phyloP scores from a whole-genome alignment of 371 early-diverging fungal species.

The Actinomortierella ambigua region DNA sequence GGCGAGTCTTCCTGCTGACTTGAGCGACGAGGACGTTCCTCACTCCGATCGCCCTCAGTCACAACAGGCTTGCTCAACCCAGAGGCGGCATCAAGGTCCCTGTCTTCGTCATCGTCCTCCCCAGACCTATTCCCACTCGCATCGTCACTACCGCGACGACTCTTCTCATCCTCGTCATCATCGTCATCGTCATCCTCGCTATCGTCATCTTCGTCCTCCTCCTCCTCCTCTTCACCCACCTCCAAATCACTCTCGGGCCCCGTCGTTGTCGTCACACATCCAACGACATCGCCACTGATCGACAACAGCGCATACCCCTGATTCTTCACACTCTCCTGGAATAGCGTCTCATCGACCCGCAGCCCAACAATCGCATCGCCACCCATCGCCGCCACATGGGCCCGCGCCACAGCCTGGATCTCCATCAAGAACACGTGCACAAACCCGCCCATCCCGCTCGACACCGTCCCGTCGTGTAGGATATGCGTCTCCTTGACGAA shows the following conservation, averaged over 20 bases:
- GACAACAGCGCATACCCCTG: conserved; percentile 67
- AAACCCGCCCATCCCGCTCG: conserved; percentile 61
- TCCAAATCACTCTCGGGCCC: background rate
- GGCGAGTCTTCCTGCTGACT: no score
- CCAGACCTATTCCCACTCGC: background rate
- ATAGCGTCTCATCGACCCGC: conserved; percentile 61
- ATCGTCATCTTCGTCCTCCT: conserved; percentile 4
- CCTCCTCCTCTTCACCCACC: conserved; percentile 4
- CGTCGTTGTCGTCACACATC: conserved; percentile 21
- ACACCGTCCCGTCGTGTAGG: conserved; percentile 51
- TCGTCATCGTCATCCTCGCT: background rate
- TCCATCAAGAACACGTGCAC: conserved; percentile 65
- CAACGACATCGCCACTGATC: conserved; percentile 61
- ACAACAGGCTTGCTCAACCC: no score
- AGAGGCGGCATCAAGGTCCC: no score
- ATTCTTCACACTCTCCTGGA: conserved; percentile 66
- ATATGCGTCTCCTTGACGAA: conserved; percentile 75
- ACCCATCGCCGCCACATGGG: conserved; percentile 71
- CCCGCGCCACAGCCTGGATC: conserved; percentile 62
- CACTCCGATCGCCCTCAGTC: no score
- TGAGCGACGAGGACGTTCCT: no score
- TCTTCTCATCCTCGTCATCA: background rate
- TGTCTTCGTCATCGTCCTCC: background rate
- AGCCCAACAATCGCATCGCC: conserved; percentile 72
- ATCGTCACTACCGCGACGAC: conserved; percentile 5